Evolutionary conservation across 2,329 filamentous ascomycete genomes (phyloP).

Genomic region (Verticillium albo-atrum): DNA sequence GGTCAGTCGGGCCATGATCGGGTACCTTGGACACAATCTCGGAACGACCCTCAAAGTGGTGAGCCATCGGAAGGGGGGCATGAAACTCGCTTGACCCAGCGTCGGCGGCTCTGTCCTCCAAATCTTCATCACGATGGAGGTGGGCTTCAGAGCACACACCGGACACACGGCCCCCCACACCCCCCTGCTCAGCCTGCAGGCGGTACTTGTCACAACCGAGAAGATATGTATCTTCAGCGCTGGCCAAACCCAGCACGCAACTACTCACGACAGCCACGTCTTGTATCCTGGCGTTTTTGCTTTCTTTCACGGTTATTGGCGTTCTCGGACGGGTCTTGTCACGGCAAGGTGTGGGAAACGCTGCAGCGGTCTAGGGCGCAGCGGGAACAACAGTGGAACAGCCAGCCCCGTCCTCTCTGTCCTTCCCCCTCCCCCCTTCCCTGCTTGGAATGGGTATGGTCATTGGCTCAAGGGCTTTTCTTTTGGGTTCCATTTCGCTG

Average conservation of each 20-base stretch:
- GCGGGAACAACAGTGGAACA: not conserved
- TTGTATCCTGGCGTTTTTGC: not conserved
- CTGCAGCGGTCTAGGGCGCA: not conserved
- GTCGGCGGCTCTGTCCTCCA: no score
- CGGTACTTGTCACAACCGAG: no score
- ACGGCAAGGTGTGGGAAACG: not conserved
- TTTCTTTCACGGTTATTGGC: not conserved
- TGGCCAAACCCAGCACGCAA: not conserved
- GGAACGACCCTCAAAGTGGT: constrained; percentile 34
- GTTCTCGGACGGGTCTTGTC: not conserved
- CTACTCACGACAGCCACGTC: not conserved
- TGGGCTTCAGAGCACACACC: not conserved
- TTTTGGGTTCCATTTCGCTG: not conserved
- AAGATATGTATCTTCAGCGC: not conserved
- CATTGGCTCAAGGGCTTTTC: not conserved
- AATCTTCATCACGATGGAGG: not conserved
- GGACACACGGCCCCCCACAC: no score
- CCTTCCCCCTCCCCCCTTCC: no score
- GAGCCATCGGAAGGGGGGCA: constrained; percentile 29
- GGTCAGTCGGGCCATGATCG: constrained; percentile 39
- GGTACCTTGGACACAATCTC: constrained; percentile 38
- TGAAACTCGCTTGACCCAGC: constrained; percentile 18
- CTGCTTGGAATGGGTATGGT: not conserved
- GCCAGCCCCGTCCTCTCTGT: not conserved
- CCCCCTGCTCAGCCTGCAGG: no score